Conservation (phyloP, 2,329 filamentous ascomycete species). For the Coniochaeta sp. region DNA sequence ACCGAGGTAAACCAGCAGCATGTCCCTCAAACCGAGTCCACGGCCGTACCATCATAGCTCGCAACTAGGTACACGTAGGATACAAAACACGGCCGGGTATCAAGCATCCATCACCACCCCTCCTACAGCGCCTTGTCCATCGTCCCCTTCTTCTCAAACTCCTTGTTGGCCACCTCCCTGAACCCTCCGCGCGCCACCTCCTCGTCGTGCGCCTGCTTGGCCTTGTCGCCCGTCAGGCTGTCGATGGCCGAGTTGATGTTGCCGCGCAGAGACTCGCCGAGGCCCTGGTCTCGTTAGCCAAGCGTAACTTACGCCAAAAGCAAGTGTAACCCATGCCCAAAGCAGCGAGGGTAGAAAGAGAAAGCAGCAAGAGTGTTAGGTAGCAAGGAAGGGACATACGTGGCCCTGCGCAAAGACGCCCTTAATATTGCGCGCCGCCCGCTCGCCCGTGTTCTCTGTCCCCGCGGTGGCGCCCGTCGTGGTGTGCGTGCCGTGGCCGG, state of each 20-base stretch:
- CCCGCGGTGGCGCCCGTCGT: background rate
- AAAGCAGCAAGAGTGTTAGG: too few species aligned
- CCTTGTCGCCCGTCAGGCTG: conserved; percentile 20
- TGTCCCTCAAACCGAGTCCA: too few species aligned
- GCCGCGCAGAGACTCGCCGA: conserved; percentile 3
- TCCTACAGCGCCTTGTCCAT: conserved; percentile 3
- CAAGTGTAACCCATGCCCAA: too few species aligned
- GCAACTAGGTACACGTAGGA: background rate
- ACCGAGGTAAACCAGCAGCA: too few species aligned
- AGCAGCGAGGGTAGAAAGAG: too few species aligned
- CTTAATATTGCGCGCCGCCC: background rate
- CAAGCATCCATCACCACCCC: background rate
- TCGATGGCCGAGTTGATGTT: conserved; percentile 7
- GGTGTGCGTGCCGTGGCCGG: background rate
- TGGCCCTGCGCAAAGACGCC: conserved; percentile 1
- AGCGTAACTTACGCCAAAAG: too few species aligned
- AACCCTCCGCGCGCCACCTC: conserved; percentile 7
- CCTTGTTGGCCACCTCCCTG: conserved; percentile 1
- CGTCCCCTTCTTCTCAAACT: conserved; percentile 5
- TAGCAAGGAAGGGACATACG: background rate
- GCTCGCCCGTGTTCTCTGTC: background rate
- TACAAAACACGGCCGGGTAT: background rate
- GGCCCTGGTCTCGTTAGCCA: background rate
- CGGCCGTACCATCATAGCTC: too few species aligned
- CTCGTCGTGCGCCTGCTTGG: conserved; percentile 18